A percentile compares a stretch with the other conserved stretches of the same genome.
Conservation (phyloP, 164 flowering plant genomes). For the Annona squamosa region DNA sequence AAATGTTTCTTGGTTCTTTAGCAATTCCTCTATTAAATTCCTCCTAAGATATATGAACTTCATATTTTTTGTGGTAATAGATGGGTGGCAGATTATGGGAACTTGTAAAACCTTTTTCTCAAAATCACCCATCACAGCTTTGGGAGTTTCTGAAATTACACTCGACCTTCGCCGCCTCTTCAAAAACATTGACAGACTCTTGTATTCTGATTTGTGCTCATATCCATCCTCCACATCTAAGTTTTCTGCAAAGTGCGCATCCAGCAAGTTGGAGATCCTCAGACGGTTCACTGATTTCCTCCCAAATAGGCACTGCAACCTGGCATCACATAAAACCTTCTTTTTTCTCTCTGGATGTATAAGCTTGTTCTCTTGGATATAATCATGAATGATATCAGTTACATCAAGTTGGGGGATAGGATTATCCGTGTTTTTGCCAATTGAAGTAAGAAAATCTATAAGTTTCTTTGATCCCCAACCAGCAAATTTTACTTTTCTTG, state of each 20-base stretch:
- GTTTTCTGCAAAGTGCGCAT: constrained; percentile 49
- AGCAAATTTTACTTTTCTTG: constrained; percentile 36
- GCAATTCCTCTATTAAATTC: constrained; percentile 44
- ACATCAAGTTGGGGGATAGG: constrained; percentile 46
- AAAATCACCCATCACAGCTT: background rate
- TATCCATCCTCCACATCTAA: constrained; percentile 32
- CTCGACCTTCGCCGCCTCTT: constrained; percentile 18
- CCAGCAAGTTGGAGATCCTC: constrained; percentile 37
- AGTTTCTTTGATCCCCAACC: constrained; percentile 75
- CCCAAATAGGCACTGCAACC: constrained; percentile 36
- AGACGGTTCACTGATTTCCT: constrained; percentile 35
- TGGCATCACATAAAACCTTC: constrained; percentile 47
- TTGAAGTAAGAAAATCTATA: constrained; percentile 45
- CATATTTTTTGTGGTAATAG: constrained; percentile 44
- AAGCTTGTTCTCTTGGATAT: constrained; percentile 45
- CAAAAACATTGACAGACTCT: constrained; percentile 3
- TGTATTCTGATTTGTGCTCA: constrained; percentile 23
- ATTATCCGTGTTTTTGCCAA: constrained; percentile 44
- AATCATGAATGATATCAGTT: constrained; percentile 33
- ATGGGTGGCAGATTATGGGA: constrained; percentile 41
- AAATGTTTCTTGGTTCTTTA: constrained; percentile 39
- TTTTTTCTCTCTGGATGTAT: constrained; percentile 44
- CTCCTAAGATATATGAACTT: constrained; percentile 57
- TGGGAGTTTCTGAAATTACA: constrained; percentile 9
- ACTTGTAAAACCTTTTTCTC: constrained; percentile 13